These are phyloP conservation scores for Diaporthe nobilis DNA, from an alignment of 2,329 filamentous ascomycete genomes.

Conservation along the genomic window DNA sequence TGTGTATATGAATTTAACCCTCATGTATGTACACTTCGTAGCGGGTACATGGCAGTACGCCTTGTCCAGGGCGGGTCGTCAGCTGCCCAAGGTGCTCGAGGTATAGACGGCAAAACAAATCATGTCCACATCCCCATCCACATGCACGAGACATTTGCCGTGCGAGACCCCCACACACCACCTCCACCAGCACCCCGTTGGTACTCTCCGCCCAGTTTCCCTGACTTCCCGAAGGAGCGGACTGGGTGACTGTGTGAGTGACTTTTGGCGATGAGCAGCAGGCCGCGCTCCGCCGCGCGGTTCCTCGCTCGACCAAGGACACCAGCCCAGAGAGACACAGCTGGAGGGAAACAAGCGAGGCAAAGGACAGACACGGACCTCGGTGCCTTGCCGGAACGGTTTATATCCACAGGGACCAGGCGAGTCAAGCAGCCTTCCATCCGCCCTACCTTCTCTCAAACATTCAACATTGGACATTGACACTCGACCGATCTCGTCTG, in stretches of 20 bases:
- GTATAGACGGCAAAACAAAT: slow-evolving; percentile 20
- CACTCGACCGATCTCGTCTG: slow-evolving; percentile 1
- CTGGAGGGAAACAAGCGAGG: neutral
- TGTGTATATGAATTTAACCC: neutral
- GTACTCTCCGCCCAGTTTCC: neutral
- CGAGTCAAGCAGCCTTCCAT: slow-evolving; percentile 32
- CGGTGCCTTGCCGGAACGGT: neutral
- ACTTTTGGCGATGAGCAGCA: neutral
- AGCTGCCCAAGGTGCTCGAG: slow-evolving; percentile 15
- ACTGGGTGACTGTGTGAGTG: neutral
- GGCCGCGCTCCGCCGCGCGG: slow-evolving; percentile 12
- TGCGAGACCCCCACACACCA: slow-evolving; percentile 29
- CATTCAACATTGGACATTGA: neutral
- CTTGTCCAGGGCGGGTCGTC: slow-evolving; percentile 14
- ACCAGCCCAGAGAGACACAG: neutral
- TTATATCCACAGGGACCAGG: slow-evolving; percentile 24
- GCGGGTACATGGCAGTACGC: slow-evolving; percentile 23
- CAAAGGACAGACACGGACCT: neutral
- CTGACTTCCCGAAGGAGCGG: neutral
- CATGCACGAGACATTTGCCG: slow-evolving; percentile 31
- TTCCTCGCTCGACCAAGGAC: neutral
- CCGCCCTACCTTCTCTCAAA: slow-evolving; percentile 11
- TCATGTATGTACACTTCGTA: slow-evolving; percentile 27
- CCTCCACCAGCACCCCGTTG: neutral
- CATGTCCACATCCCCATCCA: neutral